Conservation (phyloP, 2,329 filamentous ascomycete genomes). For the Gnomoniopsis smithogilvyi region DNA sequence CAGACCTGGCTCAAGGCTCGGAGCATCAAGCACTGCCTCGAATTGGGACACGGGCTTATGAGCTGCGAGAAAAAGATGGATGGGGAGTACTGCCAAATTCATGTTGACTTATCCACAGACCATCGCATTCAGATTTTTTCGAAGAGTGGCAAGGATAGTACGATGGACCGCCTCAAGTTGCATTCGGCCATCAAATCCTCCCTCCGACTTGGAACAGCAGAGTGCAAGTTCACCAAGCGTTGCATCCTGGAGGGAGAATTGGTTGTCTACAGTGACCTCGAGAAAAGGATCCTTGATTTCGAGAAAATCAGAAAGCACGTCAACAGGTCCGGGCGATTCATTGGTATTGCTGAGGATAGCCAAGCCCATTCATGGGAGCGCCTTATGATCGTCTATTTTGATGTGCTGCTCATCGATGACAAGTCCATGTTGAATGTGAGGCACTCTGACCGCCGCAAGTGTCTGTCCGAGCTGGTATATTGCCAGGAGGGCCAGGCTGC, state of each 20-base stretch:
- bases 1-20: conserved; percentile 63
- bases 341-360: conserved; percentile 68
- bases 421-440: conserved; percentile 47
- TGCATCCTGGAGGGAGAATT: conserved; percentile 86
- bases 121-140: conserved; percentile 77
- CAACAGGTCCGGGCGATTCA: conserved; percentile 64
- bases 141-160: conserved; percentile 90
- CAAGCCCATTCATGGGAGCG: conserved; percentile 52
- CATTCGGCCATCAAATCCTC: conserved; percentile 58
- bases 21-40: conserved; percentile 71
- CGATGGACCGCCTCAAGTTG: conserved; percentile 55
- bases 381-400: conserved; percentile 61
- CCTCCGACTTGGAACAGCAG: conserved; percentile 55
- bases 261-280: conserved; percentile 69
- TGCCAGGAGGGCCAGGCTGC: conserved; percentile 59
- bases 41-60: conserved; percentile 60
- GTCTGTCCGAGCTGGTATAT: conserved; percentile 54
- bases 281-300: conserved; percentile 67
- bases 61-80: conserved; percentile 81
- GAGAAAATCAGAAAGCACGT: conserved; percentile 82
- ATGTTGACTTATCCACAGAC: conserved; percentile 64
- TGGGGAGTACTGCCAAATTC: conserved; percentile 87
- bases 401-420: conserved; percentile 52
- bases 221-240: conserved; percentile 56
- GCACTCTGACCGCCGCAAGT: conserved; percentile 57